A percentile compares a stretch with the other conserved stretches of the same genome.
These are phyloP conservation scores for Pseudogymnoascus sp. DNA, from an alignment of 2,329 filamentous ascomycete species.

Conservation along the genomic window DNA sequence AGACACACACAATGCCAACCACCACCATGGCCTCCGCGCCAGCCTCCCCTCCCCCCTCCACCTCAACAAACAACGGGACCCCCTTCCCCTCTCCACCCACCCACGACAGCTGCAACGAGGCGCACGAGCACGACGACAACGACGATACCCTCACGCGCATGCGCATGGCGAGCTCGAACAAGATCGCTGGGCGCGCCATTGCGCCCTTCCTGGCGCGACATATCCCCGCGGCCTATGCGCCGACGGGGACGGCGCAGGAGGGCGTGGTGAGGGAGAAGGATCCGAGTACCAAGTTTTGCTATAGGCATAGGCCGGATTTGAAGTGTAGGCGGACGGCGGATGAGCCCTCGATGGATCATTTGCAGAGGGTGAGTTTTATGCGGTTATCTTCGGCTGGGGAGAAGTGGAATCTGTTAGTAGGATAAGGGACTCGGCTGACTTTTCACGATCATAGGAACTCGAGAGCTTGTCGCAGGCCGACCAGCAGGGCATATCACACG, in stretches of 20 bases:
- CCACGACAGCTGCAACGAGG: constrained; percentile 22
- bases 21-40: not conserved
- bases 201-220: constrained; percentile 79
- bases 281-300: constrained; percentile 86
- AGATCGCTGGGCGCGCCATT: constrained; percentile 24
- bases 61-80: not conserved
- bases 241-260: constrained; percentile 46
- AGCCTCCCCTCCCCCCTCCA: not conserved
- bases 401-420: not conserved
- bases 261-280: constrained; percentile 36
- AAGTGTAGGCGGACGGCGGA: constrained; percentile 90
- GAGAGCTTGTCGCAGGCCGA: constrained; percentile 74
- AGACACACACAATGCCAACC: not conserved
- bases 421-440: not conserved
- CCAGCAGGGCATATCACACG: constrained; percentile 91
- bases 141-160: not conserved
- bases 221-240: constrained; percentile 82
- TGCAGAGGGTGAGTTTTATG: constrained; percentile 64
- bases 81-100: constrained; percentile 14
- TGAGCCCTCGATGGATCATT: constrained; percentile 90
- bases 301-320: constrained; percentile 85
- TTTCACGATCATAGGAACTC: constrained; percentile 51
- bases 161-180: constrained; percentile 22
- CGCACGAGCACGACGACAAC: not conserved
- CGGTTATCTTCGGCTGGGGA: not conserved